A percentile compares a stretch with the other conserved stretches of the same genome.
phyloP scores from a whole-genome alignment of 768 basidiomycete species.

The Boletus tomentosulus region DNA sequence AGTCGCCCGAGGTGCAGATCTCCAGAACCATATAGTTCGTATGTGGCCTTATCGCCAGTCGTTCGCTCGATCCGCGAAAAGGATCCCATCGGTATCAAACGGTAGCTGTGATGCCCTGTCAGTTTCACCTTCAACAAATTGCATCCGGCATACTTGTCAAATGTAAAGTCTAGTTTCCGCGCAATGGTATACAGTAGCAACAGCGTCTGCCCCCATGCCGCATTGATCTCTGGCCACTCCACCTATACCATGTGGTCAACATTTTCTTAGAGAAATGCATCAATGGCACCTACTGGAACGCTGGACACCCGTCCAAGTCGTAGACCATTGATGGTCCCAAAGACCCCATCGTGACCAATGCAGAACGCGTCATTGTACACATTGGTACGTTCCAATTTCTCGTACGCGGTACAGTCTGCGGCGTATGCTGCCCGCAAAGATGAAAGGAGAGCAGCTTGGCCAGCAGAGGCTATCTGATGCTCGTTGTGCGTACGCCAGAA shows the following conservation, averaged over 20 bases:
- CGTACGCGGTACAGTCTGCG: constrained; percentile 69
- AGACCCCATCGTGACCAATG: constrained; percentile 90
- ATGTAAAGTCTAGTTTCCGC: constrained; percentile 84
- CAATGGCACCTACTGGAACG: constrained; percentile 55
- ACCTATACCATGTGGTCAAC: constrained; percentile 48
- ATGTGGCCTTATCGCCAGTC: constrained; percentile 74
- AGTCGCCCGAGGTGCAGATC: constrained; percentile 86
- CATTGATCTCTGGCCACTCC: constrained; percentile 98
- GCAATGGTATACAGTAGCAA: constrained; percentile 88
- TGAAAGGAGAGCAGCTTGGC: constrained; percentile 65
- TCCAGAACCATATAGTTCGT: constrained; percentile 93
- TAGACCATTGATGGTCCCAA: constrained; percentile 97
- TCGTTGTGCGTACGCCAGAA: constrained; percentile 83
- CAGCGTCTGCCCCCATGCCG: constrained; percentile 97
- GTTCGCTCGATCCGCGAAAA: constrained; percentile 89
- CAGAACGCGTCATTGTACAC: constrained; percentile 96
- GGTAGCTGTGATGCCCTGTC: constrained; percentile 54
- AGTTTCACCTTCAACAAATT: constrained; percentile 2
- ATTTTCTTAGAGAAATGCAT: not conserved
- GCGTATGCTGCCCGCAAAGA: constrained; percentile 75
- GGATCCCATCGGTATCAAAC: constrained; percentile 89
- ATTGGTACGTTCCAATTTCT: constrained; percentile 86
- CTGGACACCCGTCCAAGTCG: constrained; percentile 84
- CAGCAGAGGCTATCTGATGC: constrained; percentile 59
- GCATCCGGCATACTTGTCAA: constrained; percentile 61